Evolutionary conservation across 1,139 yeast genomes (phyloP), one percentile per base, ranked within the genome.

Genomic region (Wickerhamiella infanticola): DNA sequence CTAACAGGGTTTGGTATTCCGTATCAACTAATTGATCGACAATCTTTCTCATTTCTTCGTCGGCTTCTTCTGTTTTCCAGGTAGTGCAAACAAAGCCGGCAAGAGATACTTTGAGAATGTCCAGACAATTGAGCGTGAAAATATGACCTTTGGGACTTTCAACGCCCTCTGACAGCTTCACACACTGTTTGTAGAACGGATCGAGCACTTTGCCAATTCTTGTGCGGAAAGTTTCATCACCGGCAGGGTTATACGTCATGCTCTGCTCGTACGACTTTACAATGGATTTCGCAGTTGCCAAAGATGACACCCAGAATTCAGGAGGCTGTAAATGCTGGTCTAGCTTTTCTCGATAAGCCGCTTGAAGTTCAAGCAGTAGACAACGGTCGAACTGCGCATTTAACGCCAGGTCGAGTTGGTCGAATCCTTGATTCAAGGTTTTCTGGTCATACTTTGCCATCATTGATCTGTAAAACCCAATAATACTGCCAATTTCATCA

Each of bases 391-490:
- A 62, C 46, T 63, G 66, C 8, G 60, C 45, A 47, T 53, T 46
- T 36, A 62, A 50, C 18, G 56, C 51, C 33, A 50, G 53, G 8
- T 53, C 53, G 40, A 63, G 55, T 31, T 55, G 54, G 13, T 49
- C 50, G n/a, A 63, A 46, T 5, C 60, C 48, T 2, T 43, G 48
- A 43, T 54, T 48, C 3, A 63, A 45, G 6, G 57, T 53, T 3
- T 53, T 51, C 42, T 47, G 53, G 25, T 55, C 48, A 41, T 57
- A 56, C 47, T 80, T 84, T 8, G 66, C 58, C 55, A 80, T 80
- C 82, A 85, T 84, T 52, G 79, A 59, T 29, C 68, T 64, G 62
- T 88, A 88, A 49, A 88, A 67, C 37, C 73, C 78, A 39, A 88
- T 66, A 31, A 84, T 67, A 48, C 75, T 77, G 54, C 71, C 74